Base-by-base conservation (phyloP, 345 rosid genomes). In the Jatropha curcas region DNA sequence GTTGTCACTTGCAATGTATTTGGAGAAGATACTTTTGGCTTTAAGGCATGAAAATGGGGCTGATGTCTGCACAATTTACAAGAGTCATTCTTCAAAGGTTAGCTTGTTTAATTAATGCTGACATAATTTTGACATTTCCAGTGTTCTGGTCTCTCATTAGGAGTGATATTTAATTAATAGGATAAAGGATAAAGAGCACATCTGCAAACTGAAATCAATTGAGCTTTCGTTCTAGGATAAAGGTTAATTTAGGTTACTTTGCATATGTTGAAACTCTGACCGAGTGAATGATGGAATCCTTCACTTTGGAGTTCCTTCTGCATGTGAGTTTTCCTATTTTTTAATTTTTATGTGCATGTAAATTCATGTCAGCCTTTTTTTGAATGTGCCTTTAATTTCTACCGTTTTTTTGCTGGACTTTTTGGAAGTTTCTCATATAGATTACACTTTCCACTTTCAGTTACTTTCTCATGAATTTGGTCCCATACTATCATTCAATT, bases 401-500 rank as follows among this genome's bases (percentile, higher is more conserved):
- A 48, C 17, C 37, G 20, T 70, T 5, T 4, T 19, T 41, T 22
- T 48, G n/a, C 14, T 43, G 33, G 39, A 22, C 1, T 28, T 65
- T 24, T 6, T 46, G 53, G 13, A 60, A 51, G 28, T 35, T 46
- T 41, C 46, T 74, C 67, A 78, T 74, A 34, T 37, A 16, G 70
- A 39, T 73, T 80, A 11, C 53, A 41, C 30, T 74, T 70, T 75
- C 65, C 31, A 56, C 72, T 71, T 77, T 57, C 80, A 92, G 97
- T 82, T 78, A 70, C 51, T 82, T 78, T 61, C 71, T 72, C 77
- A 64, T 66, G 82, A 82, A 59, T 80, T 84, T 12, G 94, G 98
- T 58, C 84, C 98, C 43, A 81, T 80, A 46, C 83, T 94, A 52
- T 68, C 98, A 68, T 92, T 94, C 84, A 94, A 92, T 80, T 82